phyloP scores from a whole-genome alignment of 2,329 filamentous ascomycete genomes.

The Sclerotinia minor region DNA sequence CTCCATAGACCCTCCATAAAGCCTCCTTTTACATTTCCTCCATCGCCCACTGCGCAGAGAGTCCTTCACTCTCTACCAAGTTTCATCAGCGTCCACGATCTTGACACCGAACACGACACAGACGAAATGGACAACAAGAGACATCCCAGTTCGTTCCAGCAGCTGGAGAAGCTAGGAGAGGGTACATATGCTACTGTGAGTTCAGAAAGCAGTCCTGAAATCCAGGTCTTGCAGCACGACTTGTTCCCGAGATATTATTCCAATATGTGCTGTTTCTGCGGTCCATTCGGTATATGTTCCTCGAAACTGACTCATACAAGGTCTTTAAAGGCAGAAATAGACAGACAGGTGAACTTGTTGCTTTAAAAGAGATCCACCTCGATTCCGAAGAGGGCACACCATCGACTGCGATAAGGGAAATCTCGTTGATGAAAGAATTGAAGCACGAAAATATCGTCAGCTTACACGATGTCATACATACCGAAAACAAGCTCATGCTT shows the following conservation, averaged over 20 bases:
- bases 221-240: background rate
- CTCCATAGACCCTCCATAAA: slow-evolving; percentile 37
- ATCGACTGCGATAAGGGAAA: slow-evolving; percentile 95
- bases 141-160: slow-evolving; percentile 91
- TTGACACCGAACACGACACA: slow-evolving; percentile 34
- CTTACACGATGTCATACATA: slow-evolving; percentile 98
- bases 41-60: slow-evolving; percentile 34
- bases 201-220: slow-evolving; percentile 19
- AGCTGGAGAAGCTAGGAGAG: slow-evolving; percentile 97
- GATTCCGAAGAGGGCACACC: slow-evolving; percentile 98
- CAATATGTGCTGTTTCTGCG: background rate
- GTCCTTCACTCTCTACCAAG: slow-evolving; percentile 38
- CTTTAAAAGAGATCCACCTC: slow-evolving; percentile 97
- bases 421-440: slow-evolving; percentile 98
- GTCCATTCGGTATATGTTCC: background rate
- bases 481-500: slow-evolving; percentile 99
- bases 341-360: slow-evolving; percentile 94
- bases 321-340: slow-evolving; percentile 98
- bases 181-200: slow-evolving; percentile 94
- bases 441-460: slow-evolving; percentile 99
- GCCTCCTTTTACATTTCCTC: slow-evolving; percentile 39
- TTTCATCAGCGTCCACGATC: slow-evolving; percentile 41
- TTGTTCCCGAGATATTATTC: background rate
- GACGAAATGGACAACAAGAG: slow-evolving; percentile 74
- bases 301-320: slow-evolving; percentile 49